Percentiles rank a stretch among this genome's conserved stretches.
Evolutionary conservation across 352 stramenopile species (phyloP).

Genomic region (Pythium dissimile): DNA sequence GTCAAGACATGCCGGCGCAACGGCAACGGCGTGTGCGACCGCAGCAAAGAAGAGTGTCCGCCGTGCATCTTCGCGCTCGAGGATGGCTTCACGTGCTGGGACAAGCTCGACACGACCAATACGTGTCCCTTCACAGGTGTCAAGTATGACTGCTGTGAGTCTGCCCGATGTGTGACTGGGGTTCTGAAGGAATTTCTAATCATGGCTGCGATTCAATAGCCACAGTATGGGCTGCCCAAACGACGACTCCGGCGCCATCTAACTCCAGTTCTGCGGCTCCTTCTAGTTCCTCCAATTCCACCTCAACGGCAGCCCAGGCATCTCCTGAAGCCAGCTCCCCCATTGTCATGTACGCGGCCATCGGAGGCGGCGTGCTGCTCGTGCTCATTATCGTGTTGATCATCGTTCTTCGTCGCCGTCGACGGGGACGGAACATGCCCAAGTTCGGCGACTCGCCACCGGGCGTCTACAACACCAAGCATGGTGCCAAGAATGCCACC

Average conservation of each 20-base stretch:
- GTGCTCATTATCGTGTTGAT: conserved; percentile 39
- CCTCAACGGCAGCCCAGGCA: conserved; percentile 1
- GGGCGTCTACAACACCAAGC: conserved; percentile 29
- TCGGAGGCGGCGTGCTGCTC: conserved; percentile 42
- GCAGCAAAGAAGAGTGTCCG: conserved; percentile 41
- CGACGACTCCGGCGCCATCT: background rate
- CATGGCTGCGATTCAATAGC: background rate
- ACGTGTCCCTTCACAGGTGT: conserved; percentile 62
- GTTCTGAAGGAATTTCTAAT: no score
- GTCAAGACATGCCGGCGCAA: conserved; percentile 18
- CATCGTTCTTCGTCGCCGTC: conserved; percentile 40
- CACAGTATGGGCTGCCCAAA: background rate
- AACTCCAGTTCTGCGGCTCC: conserved; percentile 8
- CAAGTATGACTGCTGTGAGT: conserved; percentile 75
- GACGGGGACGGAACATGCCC: conserved; percentile 36
- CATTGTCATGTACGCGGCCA: conserved; percentile 47
- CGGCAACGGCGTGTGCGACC: conserved; percentile 14
- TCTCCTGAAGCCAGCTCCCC: conserved; percentile 1
- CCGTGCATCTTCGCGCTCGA: conserved; percentile 49
- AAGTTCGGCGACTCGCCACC: conserved; percentile 25
- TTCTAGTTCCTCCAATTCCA: background rate
- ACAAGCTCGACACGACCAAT: conserved; percentile 60
- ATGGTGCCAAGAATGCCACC: conserved; percentile 22
- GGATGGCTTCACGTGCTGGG: conserved; percentile 54
- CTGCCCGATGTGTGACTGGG: conserved; percentile 2